These are phyloP conservation scores for Trichomonascus vanleenenianus DNA, from an alignment of 805 yeast genomes.

Conservation along the genomic window DNA sequence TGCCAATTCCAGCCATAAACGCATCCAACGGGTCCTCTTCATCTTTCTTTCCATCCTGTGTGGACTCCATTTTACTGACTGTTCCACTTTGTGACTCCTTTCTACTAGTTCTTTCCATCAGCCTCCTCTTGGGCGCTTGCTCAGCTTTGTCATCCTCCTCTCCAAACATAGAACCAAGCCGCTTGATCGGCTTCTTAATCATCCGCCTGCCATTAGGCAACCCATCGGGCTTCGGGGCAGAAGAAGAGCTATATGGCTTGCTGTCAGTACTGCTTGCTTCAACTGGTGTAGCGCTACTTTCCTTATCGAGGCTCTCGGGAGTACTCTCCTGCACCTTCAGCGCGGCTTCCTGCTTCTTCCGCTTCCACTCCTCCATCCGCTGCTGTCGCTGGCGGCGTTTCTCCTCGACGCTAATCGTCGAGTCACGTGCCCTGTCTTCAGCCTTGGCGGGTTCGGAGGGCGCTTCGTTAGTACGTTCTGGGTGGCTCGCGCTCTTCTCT, in stretches of 20 bases:
- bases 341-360: conserved; percentile 38
- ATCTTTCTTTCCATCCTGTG: conserved; percentile 19
- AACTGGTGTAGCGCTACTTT: background rate
- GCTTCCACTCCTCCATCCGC: conserved; percentile 53
- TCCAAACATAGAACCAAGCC: background rate
- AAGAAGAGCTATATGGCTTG: background rate
- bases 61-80: conserved; percentile 2
- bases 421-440: background rate
- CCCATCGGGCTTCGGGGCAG: background rate
- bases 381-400: conserved; percentile 40
- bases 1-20: conserved; percentile 31
- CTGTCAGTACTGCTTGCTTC: background rate
- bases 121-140: conserved; percentile 1
- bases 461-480: background rate
- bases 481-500: background rate
- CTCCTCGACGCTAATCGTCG: conserved; percentile 24
- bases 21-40: conserved; percentile 41
- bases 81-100: background rate
- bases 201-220: background rate
- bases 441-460: background rate
- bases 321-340: conserved; percentile 17
- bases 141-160: conserved; percentile 8
- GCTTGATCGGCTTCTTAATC: background rate
- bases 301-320: background rate
- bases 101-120: too few species aligned